Base-by-base conservation (phyloP, 768 basidiomycete genomes). In the Candolleomyces aberdarensis region DNA sequence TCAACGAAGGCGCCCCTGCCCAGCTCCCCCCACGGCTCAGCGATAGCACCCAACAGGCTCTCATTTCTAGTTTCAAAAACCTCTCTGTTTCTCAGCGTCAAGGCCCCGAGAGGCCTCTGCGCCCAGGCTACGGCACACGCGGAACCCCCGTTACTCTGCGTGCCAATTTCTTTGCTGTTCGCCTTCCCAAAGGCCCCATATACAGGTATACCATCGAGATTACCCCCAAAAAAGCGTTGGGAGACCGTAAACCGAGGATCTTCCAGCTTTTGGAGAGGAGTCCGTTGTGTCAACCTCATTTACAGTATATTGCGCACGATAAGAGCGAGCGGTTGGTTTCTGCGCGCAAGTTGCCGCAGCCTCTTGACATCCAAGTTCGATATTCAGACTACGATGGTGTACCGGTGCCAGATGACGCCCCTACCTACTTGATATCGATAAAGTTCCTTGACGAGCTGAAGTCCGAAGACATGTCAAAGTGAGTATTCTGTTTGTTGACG, bases 81-180 rank as follows among this genome's bases (percentile, higher is more conserved):
- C 63, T 76, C n/a, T 64, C 67, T 11, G 47, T 69, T 39, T 63
- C 69, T 7, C 36, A 36, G 6, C 36, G 36, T 36, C 36, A 7
- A 36, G 36, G 36, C 36, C 70, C 71, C 1, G 71, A 71, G 40
- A 71, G 75, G 4, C 84, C 85, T 9, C 70, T 83, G 10, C 77
- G 85, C 15, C 83, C 84, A 4, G 83, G 83, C 0, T 87, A 72
- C 60, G 85, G 85, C 7, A 82, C 78, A 0, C 62, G 72, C 0
- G 85, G 85, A 14, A 74, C 48, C 14, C 63, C 76, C 0, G 76
- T 83, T 65, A 79, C 69, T 0, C 70, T 87, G 11, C 78, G 87
- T 11, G 76, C 85, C 48, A 88, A 88, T 67, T 86, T 86, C 72
- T 86, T 87, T 66, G 66, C 84, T 0, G 64, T 88, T 14, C 75